Evolutionary conservation across 1,139 yeast genomes (phyloP), one percentile per base, ranked within the genome.

Genomic region (Eremothecium gossypii): DNA sequence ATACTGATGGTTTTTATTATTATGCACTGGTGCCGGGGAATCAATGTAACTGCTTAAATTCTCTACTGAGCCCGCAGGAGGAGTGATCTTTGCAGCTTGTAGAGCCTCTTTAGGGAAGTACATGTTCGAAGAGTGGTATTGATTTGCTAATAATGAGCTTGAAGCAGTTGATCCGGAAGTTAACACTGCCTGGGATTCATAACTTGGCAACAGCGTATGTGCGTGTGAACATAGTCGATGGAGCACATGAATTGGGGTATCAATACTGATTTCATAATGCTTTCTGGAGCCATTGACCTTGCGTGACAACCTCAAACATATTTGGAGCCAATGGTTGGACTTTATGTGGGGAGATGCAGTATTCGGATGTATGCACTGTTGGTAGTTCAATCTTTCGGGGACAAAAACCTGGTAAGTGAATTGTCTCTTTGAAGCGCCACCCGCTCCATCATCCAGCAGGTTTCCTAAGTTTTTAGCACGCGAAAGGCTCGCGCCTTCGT

Each of bases 241-340:
- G 41, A 61, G 41, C 5, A 86, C 68, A 53, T 84, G 94, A 48
- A 87, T 77, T 7, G 96, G 96, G 8, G 95, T 83, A 60, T 91
- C 97, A 48, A 89, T 85, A 48, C 57, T 89, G 38, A 91, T 82
- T 64, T 91, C 97, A 57, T 83, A 91, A 60, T 86, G 96, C 59
- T 87, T 89, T 31, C 93, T 66, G 64, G 74, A 81, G 38, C 68
- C 75, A 39, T 69, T 68, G 42, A 80, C 78, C 8, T 69, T 60
- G 50, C 74, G 76, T 10, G 95, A 83, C 27, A 91, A 69, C 41
- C 97, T 68, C 41, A 91, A 64, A 48, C 93, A 81, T 10, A 91
- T 74, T 62, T 89, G 91, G 53, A 91, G 77, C 96, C 97, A 89
- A 64, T 91, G 98, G 54, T 84, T 91, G 7, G 89, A 73, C 61